phyloP scores from a whole-genome alignment of 148 eudicot genomes.

The Chenopodium suecicum region DNA sequence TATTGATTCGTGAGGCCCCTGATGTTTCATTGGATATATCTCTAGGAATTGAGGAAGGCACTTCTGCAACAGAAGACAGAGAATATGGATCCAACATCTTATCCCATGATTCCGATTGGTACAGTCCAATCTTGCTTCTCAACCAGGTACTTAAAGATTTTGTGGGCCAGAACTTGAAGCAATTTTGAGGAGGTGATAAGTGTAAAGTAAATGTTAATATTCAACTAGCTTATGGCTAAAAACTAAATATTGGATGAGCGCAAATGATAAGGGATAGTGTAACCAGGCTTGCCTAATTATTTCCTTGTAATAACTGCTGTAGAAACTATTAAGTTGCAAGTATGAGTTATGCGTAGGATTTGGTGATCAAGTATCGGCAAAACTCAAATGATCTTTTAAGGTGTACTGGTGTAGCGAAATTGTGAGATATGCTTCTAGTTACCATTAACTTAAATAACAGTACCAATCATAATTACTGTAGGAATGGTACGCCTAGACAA shows the following conservation, averaged over 20 bases:
- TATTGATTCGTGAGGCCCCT: not conserved
- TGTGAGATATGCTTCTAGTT: not conserved
- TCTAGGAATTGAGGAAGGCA: conserved; percentile 71
- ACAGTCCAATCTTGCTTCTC: conserved; percentile 81
- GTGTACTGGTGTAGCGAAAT: no score
- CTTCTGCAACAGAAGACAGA: conserved; percentile 45
- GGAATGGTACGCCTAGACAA: conserved; percentile 98
- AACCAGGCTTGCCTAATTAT: not conserved
- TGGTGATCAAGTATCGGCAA: not conserved
- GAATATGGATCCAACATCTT: conserved; percentile 40
- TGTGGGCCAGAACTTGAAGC: not conserved
- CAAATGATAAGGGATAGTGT: not conserved
- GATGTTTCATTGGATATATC: conserved; percentile 4
- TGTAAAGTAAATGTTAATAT: not conserved
- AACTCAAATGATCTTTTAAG: not conserved
- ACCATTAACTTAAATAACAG: not conserved
- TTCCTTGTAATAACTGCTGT: not conserved
- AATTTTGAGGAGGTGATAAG: not conserved
- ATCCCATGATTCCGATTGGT: conserved; percentile 85
- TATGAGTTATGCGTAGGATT: not conserved
- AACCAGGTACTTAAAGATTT: conserved; percentile 55
- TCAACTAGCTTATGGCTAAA: not conserved
- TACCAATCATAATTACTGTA: conserved; percentile 26
- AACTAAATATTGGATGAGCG: not conserved
- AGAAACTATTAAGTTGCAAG: not conserved